A percentile compares a stretch with the other conserved stretches of the same genome.
Evolutionary conservation across 768 basidiomycete species (phyloP).

Genomic region (Leccinum longicurvipes): DNA sequence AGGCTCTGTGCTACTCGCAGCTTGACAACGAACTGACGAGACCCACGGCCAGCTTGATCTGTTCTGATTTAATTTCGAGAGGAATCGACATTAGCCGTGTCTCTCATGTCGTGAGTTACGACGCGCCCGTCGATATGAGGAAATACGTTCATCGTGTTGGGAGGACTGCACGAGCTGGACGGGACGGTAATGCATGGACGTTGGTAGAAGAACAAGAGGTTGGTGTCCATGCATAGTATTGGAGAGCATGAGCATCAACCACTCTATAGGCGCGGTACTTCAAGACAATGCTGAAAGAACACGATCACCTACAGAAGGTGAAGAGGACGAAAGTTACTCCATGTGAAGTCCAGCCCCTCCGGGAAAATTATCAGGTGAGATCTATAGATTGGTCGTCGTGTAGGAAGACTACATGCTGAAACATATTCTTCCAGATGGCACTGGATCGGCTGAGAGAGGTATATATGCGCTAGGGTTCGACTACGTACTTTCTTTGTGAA

Average conservation of each 20-base stretch:
- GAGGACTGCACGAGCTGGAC: conserved; percentile 90
- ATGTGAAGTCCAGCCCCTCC: conserved; percentile 54
- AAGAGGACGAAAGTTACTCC: conserved; percentile 65
- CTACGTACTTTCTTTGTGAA: not conserved
- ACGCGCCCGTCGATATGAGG: conserved; percentile 94
- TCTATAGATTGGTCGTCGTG: not conserved
- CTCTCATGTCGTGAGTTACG: conserved; percentile 92
- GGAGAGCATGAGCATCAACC: not conserved
- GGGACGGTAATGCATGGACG: conserved; percentile 88
- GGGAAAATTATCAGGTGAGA: conserved; percentile 65
- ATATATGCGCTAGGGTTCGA: conserved; percentile 20
- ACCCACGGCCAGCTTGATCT: conserved; percentile 67
- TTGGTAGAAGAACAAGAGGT: conserved; percentile 94
- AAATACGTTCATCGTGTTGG: conserved; percentile 99
- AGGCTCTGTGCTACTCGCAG: conserved; percentile 24
- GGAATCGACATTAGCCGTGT: conserved; percentile 95
- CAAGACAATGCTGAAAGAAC: conserved; percentile 74
- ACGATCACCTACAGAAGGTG: conserved; percentile 66
- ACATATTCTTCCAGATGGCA: conserved; percentile 22
- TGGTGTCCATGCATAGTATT: conserved; percentile 7
- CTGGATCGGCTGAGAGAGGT: conserved; percentile 27
- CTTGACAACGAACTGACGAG: conserved; percentile 1
- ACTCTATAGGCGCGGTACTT: conserved; percentile 75
- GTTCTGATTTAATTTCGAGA: conserved; percentile 92
- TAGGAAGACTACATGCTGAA: conserved; percentile 1